Percentiles rank a stretch among this genome's conserved stretches.
phyloP scores from a whole-genome alignment of 2,329 filamentous ascomycete species.

The Aphanoascus verrucosus region DNA sequence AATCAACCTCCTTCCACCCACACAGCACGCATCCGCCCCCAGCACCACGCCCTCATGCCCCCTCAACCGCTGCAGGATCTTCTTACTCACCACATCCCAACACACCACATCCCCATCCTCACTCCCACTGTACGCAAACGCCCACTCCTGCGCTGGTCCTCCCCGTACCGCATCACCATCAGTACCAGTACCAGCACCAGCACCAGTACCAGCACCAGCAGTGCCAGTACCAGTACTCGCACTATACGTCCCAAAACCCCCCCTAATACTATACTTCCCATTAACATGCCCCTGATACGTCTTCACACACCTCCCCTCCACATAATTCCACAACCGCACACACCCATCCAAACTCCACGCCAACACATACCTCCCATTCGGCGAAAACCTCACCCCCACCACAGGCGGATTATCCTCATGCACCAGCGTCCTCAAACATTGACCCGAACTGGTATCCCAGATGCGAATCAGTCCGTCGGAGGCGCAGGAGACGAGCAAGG shows the following conservation, averaged over 20 bases:
- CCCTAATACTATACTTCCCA: slow-evolving; percentile 69
- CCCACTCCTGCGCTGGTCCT: slow-evolving; percentile 30
- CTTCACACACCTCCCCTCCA: slow-evolving; percentile 82
- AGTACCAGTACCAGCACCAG: too few relatives aligned
- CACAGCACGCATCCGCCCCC: slow-evolving; percentile 49
- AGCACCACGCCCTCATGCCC: slow-evolving; percentile 50
- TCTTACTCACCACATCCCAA: slow-evolving; percentile 85
- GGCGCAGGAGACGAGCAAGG: slow-evolving; percentile 80
- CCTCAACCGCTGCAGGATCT: slow-evolving; percentile 58
- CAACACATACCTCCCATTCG: slow-evolving; percentile 86
- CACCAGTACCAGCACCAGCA: too few relatives aligned
- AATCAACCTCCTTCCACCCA: slow-evolving; percentile 39
- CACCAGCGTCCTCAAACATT: slow-evolving; percentile 87
- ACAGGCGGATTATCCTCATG: slow-evolving; percentile 93
- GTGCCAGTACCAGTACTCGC: slow-evolving; percentile 25
- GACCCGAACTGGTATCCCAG: slow-evolving; percentile 91
- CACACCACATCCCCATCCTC: slow-evolving; percentile 72
- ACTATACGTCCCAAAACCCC: slow-evolving; percentile 62
- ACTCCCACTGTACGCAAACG: slow-evolving; percentile 71
- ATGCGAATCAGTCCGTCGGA: slow-evolving; percentile 86
- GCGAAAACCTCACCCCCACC: slow-evolving; percentile 79
- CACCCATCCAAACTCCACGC: slow-evolving; percentile 86
- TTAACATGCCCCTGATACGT: slow-evolving; percentile 93
- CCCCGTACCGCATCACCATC: too few relatives aligned
- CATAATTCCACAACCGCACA: slow-evolving; percentile 89